Base-by-base conservation (phyloP, 1,284 basidiomycete species). In the Ceratobasidium sp. region DNA sequence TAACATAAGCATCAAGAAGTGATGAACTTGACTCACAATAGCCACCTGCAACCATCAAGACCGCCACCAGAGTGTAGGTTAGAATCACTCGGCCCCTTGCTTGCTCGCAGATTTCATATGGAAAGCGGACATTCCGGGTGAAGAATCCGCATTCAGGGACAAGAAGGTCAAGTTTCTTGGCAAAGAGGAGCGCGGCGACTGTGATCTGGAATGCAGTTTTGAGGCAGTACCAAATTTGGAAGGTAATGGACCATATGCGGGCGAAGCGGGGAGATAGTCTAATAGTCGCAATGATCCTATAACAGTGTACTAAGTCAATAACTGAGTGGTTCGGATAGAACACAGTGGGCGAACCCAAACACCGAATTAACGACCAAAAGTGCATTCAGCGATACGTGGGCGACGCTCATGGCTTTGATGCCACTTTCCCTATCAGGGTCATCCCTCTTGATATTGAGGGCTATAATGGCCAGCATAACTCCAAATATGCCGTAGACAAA, bases 201-300 rank as follows among this genome's bases (percentile, higher is more conserved):
- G 42, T 42, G 16, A 59, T 59, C 13, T 59, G 41, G 36, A 59
- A 19, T 11, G 42, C 56, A 30, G 47, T 21, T 25, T 59, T 23
- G 21, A 59, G 57, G 41, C 29, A 44, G 42, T 41, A 59, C 57
- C 57, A 59, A n/a, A 33, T 9, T 14, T n/a, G n/a, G 29, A 59
- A 59, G 25, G 36, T n/a, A 2, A n/a, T 33, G 8, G 41, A 59
- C 25, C 23, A 59, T 14, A 59, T 14, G 4, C 27, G 13, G 14
- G 57, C 57, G 1, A 44, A 42, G 21, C 25, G 25, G 44, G 57
- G 27, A 23, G 42, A 16, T 14, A 30, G 29, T 4, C 25, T 21
- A 21, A 47, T 47, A n/a, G 57, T 59, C 8, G 57, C 57, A 36
- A 36, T 21, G 33, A 59, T 47, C 14, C 57, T 59, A 11, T 3